Base-by-base conservation (phyloP, 1,139 yeast genomes). In the Blastobotrys capitulatus region DNA sequence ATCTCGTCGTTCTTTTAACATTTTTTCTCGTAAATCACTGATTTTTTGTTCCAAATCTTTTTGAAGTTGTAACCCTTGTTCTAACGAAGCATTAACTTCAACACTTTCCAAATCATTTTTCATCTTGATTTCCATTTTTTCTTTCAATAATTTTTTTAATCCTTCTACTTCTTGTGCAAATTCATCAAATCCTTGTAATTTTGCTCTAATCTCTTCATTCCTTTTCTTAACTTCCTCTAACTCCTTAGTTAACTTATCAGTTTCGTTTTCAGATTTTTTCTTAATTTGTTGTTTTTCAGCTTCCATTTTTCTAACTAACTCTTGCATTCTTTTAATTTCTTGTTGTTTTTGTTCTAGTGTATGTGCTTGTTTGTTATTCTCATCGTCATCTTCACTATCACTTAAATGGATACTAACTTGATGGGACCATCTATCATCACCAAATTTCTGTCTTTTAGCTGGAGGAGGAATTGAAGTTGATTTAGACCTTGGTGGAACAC, bases 391-490 rank as follows among this genome's bases (percentile, higher is more conserved):
- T 13, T 54, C 56, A 6, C 54, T 57, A 38, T 60, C 64, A 22
- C 57, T 54, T 15, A 62, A 15, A 10, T 58, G 60, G 13, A 61
- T 44, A 10, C 38, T 48, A 27, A 62, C 40, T 1, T 47, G 45
- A 19, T 53, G 52, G 1, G 64, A 57, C 64, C 65, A 62, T 10
- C 66, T 51, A 43, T 62, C 57, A 20, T 55, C 52, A 6, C 80
- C 80, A 37, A 71, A 72, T 45, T 60, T 37, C 16, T 39, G 39
- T 12, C 50, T 43, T 27, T 47, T 47, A 5, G 26, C 31, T 3
- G 45, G 38, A 4, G 37, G 36, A 12, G 27, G 44, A 6, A 16
- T 20, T 13, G 39, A n/a, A 3, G 16, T 19, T 9, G 38, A 18
- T 22, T 22, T 22, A 4, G 44, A 19, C 12, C 35, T 16, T 8